A percentile compares a stretch with the other conserved stretches of the same genome.
phyloP scores from a whole-genome alignment of 345 rosid genomes.

The Salix udensis region DNA sequence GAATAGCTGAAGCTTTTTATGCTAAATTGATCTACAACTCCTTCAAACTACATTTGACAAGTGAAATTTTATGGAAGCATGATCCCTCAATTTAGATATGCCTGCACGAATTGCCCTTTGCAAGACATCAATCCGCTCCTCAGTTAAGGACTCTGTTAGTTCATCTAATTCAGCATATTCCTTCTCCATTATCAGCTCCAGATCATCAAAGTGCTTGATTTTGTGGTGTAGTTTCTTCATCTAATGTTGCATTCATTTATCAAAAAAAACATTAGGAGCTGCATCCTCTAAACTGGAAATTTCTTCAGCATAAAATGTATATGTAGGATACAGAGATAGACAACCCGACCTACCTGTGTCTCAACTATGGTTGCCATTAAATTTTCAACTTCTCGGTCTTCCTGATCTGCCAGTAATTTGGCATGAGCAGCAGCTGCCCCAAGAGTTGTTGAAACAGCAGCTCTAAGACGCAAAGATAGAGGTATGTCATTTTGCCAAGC shows the following conservation, averaged over 20 bases:
- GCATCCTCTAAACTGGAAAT: neutral
- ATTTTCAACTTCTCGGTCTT: slow-evolving; percentile 69
- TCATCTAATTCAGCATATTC: slow-evolving; percentile 55
- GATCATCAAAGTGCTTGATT: slow-evolving; percentile 56
- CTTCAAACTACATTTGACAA: slow-evolving; percentile 11
- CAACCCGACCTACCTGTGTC: slow-evolving; percentile 51
- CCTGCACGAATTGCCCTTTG: slow-evolving; percentile 45
- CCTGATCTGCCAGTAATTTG: slow-evolving; percentile 78
- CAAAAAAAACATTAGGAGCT: slow-evolving; percentile 8
- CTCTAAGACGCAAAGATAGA: slow-evolving; percentile 59
- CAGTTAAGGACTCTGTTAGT: slow-evolving; percentile 34
- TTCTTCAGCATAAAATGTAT: neutral
- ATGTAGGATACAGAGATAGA: neutral
- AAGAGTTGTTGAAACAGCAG: slow-evolving; percentile 68
- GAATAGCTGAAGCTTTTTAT: neutral
- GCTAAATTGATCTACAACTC: slow-evolving; percentile 1
- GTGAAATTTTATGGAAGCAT: slow-evolving; percentile 30
- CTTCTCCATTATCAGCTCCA: slow-evolving; percentile 73
- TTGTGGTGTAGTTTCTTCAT: slow-evolving; percentile 69
- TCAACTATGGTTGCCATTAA: slow-evolving; percentile 58
- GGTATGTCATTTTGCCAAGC: slow-evolving; percentile 43
- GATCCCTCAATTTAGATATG: slow-evolving; percentile 57
- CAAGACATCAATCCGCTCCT: slow-evolving; percentile 31
- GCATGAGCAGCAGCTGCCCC: slow-evolving; percentile 84
- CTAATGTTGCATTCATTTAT: slow-evolving; percentile 32